Evolutionary conservation across 2,329 filamentous ascomycete genomes (phyloP), one percentile per base, ranked within the genome.

Genomic region (Bipolaris victoriae): DNA sequence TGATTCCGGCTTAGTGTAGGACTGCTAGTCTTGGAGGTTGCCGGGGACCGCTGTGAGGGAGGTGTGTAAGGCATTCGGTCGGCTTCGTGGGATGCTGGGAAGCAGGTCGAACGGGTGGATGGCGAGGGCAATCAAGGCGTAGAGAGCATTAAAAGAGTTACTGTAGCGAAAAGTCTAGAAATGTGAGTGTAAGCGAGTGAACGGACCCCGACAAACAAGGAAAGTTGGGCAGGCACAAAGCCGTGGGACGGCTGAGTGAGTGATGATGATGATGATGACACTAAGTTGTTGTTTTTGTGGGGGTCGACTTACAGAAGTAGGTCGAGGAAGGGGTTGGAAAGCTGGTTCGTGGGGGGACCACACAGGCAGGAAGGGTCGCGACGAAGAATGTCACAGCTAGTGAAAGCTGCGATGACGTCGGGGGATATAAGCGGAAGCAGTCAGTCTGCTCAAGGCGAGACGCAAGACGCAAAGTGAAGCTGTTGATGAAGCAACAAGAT

Each of bases 11-110:
- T 83, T 67, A 81, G 69, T 52, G 73, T 76, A 63, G 82, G 83
- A 64, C 80, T 83, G 68, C 74, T 79, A 49, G 80, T 76, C 73
- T 82, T 83, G 57, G 85, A 85, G 65, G 82, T 80, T 69, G 81
- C 80, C 76, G 85, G 85, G 67, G 84, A 86, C 77, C 82, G 81
- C 78, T 85, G 85, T 69, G 88, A 86, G 62, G 91, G 91, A 60
- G 91, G 90, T 78, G 91, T 95, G 82, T 95, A 95, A 86, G 91
- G 91, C 91, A 95, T 95, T 81, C 84, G 78, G 75, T 71, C 75
- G 74, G 69, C 73, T 78, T 73, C 63, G 57, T 62, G 62, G 65
- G 63, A 59, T 58, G 58, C 15, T 9, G 35, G 51, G 62, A 66
- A 68, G 71, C 67, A 64, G 70, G 63, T 72, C 65, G 71, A 75